A percentile compares a stretch with the other conserved stretches of the same genome.
phyloP scores from a whole-genome alignment of 768 basidiomycete genomes.

The Mycena haematopus region DNA sequence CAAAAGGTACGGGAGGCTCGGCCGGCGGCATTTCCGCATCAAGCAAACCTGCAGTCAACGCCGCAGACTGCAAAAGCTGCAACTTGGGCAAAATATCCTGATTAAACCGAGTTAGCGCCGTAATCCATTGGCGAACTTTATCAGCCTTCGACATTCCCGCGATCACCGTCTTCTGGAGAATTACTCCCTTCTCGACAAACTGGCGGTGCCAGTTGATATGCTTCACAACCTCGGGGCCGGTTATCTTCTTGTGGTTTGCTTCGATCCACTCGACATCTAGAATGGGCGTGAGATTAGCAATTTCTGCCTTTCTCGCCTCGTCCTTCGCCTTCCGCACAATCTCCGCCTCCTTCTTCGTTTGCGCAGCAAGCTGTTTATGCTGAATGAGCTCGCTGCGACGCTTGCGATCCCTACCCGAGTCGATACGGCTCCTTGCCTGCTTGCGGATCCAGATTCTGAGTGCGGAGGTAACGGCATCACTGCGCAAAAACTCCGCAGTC shows the following conservation, averaged over 20 bases:
- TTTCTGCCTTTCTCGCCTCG: too few relatives aligned
- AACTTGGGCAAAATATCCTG: slow-evolving; percentile 2
- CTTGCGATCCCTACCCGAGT: slow-evolving; percentile 7
- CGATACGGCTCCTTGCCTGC: not conserved
- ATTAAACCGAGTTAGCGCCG: slow-evolving; percentile 2
- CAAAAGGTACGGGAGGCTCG: not conserved
- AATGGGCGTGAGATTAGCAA: not conserved
- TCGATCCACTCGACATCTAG: not conserved
- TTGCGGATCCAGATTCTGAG: not conserved
- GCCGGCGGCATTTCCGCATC: not conserved
- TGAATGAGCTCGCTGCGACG: not conserved
- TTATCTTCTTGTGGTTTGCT: not conserved
- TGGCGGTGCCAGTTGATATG: slow-evolving; percentile 15
- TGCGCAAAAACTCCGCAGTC: slow-evolving; percentile 2
- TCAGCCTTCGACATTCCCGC: not conserved
- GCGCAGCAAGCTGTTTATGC: not conserved
- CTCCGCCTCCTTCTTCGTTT: not conserved
- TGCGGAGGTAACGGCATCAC: not conserved
- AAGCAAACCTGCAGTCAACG: not conserved
- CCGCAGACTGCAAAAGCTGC: not conserved
- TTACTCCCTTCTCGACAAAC: slow-evolving; percentile 1
- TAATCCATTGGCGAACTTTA: slow-evolving; percentile 7
- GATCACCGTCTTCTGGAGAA: not conserved
- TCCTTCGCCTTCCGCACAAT: not conserved
- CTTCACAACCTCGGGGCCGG: not conserved